These are phyloP conservation scores for Teunomyces atbi DNA, from an alignment of 805 yeast genomes.

Conservation along the genomic window DNA sequence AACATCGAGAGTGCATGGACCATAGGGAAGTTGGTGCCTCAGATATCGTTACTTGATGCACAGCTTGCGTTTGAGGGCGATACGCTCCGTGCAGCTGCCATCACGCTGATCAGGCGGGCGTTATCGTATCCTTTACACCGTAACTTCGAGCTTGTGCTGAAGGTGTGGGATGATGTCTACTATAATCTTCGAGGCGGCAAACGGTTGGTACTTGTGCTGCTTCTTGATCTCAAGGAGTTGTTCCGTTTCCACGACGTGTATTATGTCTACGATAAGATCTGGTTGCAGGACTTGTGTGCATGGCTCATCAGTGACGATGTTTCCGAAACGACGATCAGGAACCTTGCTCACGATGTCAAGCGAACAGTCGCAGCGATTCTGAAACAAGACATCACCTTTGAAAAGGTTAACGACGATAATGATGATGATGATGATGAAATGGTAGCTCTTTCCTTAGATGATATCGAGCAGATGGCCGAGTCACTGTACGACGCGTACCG, in stretches of 20 bases:
- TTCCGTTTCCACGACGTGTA: slow-evolving; percentile 83
- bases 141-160: slow-evolving; percentile 54
- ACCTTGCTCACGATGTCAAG: slow-evolving; percentile 64
- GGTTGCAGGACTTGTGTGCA: slow-evolving; percentile 72
- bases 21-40: slow-evolving; percentile 82
- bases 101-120: slow-evolving; percentile 70
- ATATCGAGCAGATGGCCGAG: slow-evolving; percentile 60
- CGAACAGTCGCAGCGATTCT: slow-evolving; percentile 37
- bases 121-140: slow-evolving; percentile 79
- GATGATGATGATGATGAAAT: slow-evolving; percentile 32
- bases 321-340: slow-evolving; percentile 55
- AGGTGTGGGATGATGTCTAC: slow-evolving; percentile 76
- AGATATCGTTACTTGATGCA: slow-evolving; percentile 68
- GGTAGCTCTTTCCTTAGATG: slow-evolving; percentile 47
- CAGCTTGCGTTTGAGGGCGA: slow-evolving; percentile 37
- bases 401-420: slow-evolving; percentile 35
- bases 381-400: slow-evolving; percentile 54
- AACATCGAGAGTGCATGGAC: slow-evolving; percentile 94
- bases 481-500: slow-evolving; percentile 21
- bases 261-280: slow-evolving; percentile 75
- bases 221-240: slow-evolving; percentile 64
- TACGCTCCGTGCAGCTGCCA: slow-evolving; percentile 51
- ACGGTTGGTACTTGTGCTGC: slow-evolving; percentile 54
- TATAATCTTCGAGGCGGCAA: slow-evolving; percentile 66
- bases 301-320: slow-evolving; percentile 69